Evolutionary conservation across 768 basidiomycete genomes (phyloP).

Genomic region (Chalciporus sphaerocephalus): DNA sequence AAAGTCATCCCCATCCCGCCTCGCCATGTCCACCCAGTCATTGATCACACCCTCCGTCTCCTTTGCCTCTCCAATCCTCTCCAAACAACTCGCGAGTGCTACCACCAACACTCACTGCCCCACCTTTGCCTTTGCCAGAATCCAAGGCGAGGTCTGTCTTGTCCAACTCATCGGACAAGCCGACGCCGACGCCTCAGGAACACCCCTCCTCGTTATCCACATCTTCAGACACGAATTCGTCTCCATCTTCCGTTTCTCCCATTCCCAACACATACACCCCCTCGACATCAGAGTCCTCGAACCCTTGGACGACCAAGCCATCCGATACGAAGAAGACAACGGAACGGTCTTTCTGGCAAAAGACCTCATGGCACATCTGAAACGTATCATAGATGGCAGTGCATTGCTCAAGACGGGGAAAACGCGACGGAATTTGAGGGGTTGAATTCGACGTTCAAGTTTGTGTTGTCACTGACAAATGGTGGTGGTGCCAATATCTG

Average conservation of each 20-base stretch:
- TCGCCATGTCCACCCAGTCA: background rate
- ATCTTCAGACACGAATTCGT: conserved; percentile 52
- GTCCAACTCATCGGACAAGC: conserved; percentile 24
- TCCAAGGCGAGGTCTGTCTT: conserved; percentile 27
- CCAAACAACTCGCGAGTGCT: conserved; percentile 12
- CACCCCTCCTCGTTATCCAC: conserved; percentile 19
- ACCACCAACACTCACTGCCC: background rate
- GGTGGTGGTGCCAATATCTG: background rate
- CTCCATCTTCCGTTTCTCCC: conserved; percentile 56
- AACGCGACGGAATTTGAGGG: conserved; percentile 9
- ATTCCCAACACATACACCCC: conserved; percentile 40
- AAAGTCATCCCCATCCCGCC: background rate
- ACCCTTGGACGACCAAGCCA: conserved; percentile 42
- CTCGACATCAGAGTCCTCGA: conserved; percentile 47
- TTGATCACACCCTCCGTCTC: conserved; percentile 17
- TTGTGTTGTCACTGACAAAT: no score
- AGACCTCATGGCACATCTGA: conserved; percentile 32
- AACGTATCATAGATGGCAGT: conserved; percentile 27
- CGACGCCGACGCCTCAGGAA: conserved; percentile 8
- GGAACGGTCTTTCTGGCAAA: conserved; percentile 58
- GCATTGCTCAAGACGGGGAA: conserved; percentile 12
- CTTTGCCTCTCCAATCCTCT: conserved; percentile 19
- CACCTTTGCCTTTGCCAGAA: conserved; percentile 37
- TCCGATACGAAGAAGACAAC: conserved; percentile 55
- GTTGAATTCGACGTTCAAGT: conserved; percentile 6